Conservation (phyloP, 1,139 yeast species). For the Pichiaceae sp. region DNA sequence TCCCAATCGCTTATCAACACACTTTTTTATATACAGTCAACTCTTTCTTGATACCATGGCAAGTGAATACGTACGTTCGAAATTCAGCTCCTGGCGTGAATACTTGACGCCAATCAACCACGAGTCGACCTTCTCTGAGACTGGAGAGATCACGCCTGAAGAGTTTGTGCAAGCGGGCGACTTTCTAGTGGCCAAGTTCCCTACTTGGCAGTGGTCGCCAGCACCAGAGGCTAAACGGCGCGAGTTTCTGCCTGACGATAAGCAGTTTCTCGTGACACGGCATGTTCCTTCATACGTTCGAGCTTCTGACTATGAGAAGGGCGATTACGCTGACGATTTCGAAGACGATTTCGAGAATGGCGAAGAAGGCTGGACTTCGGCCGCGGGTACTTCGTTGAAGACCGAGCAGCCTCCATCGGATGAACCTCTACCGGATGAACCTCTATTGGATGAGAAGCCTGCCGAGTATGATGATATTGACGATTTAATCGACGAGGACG, state of each 20-base stretch:
- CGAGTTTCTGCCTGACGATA: slow-evolving; percentile 74
- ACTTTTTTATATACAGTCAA: too few relatives aligned
- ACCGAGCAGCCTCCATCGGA: too few relatives aligned
- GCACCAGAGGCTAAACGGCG: slow-evolving; percentile 54
- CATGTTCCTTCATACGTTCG: slow-evolving; percentile 84
- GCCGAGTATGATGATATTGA: slow-evolving; percentile 12
- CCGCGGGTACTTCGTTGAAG: slow-evolving; percentile 12
- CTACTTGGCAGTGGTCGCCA: slow-evolving; percentile 93
- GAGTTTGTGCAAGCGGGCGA: slow-evolving; percentile 94
- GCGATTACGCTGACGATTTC: slow-evolving; percentile 9
- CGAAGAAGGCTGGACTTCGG: slow-evolving; percentile 49
- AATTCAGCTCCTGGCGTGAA: slow-evolving; percentile 78
- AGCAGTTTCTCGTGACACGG: slow-evolving; percentile 77
- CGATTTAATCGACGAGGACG: slow-evolving; percentile 16
- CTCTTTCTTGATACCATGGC: too few relatives aligned
- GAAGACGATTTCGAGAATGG: slow-evolving; percentile 23
- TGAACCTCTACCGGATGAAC: not conserved
- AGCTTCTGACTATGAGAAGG: slow-evolving; percentile 46
- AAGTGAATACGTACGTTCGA: slow-evolving; percentile 47
- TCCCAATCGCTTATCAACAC: too few relatives aligned
- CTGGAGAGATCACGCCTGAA: slow-evolving; percentile 92
- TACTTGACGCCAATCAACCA: slow-evolving; percentile 87
- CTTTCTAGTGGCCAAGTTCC: slow-evolving; percentile 80
- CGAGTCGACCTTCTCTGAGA: slow-evolving; percentile 67
- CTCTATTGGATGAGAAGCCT: slow-evolving; percentile 5